Evolutionary conservation across 306 rosid genomes (phyloP).

Genomic region (Quercus engelmannii): DNA sequence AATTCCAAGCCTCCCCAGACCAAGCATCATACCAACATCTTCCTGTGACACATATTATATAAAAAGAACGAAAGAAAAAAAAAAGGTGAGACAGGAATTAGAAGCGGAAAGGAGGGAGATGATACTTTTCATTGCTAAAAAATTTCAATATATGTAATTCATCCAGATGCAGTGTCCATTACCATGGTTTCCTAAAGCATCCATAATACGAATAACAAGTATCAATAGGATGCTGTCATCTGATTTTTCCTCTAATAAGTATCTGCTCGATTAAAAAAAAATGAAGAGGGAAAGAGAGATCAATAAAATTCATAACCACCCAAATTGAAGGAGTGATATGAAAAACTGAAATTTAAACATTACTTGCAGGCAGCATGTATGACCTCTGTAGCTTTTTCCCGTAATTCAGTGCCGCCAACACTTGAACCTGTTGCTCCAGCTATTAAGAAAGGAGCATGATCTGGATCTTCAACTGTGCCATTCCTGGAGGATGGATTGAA

Average conservation of each 20-base stretch:
- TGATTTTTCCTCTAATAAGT: slow-evolving; percentile 72
- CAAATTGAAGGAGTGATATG: slow-evolving; percentile 21
- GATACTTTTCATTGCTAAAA: background rate
- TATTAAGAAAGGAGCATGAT: slow-evolving; percentile 54
- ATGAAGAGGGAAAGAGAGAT: background rate
- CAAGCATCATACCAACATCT: slow-evolving; percentile 90
- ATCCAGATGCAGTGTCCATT: slow-evolving; percentile 20
- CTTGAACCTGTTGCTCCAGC: slow-evolving; percentile 94
- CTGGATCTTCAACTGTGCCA: slow-evolving; percentile 58
- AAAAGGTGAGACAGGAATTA: background rate
- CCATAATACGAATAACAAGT: slow-evolving; percentile 83
- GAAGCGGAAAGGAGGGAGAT: background rate
- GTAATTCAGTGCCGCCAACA: slow-evolving; percentile 74
- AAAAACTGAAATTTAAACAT: slow-evolving; percentile 25
- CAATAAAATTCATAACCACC: slow-evolving; percentile 16
- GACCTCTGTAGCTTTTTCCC: slow-evolving; percentile 87
- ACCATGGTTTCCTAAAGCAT: slow-evolving; percentile 96
- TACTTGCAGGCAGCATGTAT: slow-evolving; percentile 91
- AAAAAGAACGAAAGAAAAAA: background rate
- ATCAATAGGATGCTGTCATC: slow-evolving; percentile 92
- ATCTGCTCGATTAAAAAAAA: slow-evolving; percentile 43
- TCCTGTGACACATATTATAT: slow-evolving; percentile 40
- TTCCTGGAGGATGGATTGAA: slow-evolving; percentile 66
- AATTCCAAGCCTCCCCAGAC: slow-evolving; percentile 96
- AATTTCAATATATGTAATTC: background rate